Percentiles rank a stretch among this genome's conserved stretches.
Conservation (phyloP, 2,329 filamentous ascomycete genomes). For the Ceratocystis eucalypticola region DNA sequence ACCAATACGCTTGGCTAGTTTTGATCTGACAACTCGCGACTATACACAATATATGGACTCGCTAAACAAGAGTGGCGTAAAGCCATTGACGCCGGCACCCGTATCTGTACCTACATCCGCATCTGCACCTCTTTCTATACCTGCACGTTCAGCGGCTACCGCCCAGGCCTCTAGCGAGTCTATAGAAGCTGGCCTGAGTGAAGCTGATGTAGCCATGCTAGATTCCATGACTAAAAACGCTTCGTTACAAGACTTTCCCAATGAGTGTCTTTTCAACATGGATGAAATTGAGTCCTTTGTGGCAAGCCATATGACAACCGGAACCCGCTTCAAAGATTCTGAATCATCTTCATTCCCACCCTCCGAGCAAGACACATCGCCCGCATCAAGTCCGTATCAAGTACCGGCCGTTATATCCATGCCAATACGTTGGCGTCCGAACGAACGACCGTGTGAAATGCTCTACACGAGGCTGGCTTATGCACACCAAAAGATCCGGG, state of each 20-base stretch:
- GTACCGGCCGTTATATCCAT: background rate
- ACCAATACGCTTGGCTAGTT: background rate
- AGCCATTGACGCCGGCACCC: background rate
- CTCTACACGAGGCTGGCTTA: constrained; percentile 28
- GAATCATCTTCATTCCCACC: background rate
- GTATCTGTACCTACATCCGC: too few relatives aligned
- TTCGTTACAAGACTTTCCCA: constrained; percentile 7
- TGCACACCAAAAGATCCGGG: constrained; percentile 39
- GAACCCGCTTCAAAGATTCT: background rate
- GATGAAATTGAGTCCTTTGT: constrained; percentile 21
- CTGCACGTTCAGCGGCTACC: too few relatives aligned
- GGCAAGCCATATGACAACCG: constrained; percentile 21
- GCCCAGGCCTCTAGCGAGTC: too few relatives aligned
- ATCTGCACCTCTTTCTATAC: too few relatives aligned
- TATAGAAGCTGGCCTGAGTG: background rate
- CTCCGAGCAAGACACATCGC: background rate
- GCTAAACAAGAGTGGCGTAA: background rate
- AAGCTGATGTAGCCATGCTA: background rate
- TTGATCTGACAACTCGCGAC: background rate
- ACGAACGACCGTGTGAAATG: constrained; percentile 23
- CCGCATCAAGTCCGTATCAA: too few relatives aligned
- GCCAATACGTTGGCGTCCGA: constrained; percentile 7
- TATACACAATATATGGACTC: background rate
- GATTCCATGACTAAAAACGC: background rate
- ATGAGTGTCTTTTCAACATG: background rate